Percentiles rank a stretch among this genome's conserved stretches.
Evolutionary conservation across 371 early-diverging fungal genomes (phyloP).

Genomic region (Haplosporangium sp.): DNA sequence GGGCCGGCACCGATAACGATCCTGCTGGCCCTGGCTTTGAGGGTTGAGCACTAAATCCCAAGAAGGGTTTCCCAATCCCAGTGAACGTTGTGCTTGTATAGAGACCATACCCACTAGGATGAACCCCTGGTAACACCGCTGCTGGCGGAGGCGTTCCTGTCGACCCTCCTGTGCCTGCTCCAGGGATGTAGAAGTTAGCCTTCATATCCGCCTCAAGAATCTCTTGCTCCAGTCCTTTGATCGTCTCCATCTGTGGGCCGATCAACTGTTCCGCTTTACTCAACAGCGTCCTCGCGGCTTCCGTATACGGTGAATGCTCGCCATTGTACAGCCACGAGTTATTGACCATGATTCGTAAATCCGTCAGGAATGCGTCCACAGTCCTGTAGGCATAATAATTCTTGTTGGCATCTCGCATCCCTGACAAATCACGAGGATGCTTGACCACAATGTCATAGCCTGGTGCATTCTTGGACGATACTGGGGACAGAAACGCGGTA

Average conservation of each 20-base stretch:
- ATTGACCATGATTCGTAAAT: constrained; percentile 52
- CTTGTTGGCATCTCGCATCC: constrained; percentile 56
- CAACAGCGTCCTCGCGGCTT: constrained; percentile 28
- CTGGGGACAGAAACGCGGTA: constrained; percentile 42
- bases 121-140: constrained; percentile 13
- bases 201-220: constrained; percentile 43
- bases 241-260: constrained; percentile 39
- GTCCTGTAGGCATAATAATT: constrained; percentile 48
- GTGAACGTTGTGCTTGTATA: constrained; percentile 34
- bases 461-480: constrained; percentile 53
- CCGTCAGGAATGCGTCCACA: constrained; percentile 49
- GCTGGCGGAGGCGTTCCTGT: constrained; percentile 17
- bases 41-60: constrained; percentile 18
- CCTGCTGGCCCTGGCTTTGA: too few species aligned
- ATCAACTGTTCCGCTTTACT: constrained; percentile 38
- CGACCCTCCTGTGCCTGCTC: constrained; percentile 6
- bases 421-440: constrained; percentile 51
- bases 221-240: constrained; percentile 42
- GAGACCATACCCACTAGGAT: constrained; percentile 48
- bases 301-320: constrained; percentile 37
- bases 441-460: constrained; percentile 52
- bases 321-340: constrained; percentile 54
- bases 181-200: constrained; percentile 23
- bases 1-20: too few species aligned
- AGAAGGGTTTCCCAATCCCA: constrained; percentile 37